phyloP scores from a whole-genome alignment of 805 yeast genomes.

The Cyberlindnera americana region DNA sequence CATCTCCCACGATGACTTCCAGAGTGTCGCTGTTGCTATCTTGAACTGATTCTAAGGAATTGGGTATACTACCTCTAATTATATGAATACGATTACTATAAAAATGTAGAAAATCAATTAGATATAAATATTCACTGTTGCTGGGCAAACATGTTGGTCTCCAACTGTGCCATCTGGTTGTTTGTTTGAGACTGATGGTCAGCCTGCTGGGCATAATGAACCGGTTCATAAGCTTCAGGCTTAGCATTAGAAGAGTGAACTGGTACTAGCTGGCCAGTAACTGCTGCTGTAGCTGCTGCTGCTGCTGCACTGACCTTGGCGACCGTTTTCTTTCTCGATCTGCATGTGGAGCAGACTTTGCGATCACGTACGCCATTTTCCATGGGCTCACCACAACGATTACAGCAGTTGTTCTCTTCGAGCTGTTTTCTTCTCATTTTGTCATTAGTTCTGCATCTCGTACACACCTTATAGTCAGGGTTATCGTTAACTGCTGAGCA shows the following conservation, averaged over 20 bases:
- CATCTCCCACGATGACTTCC: conserved; percentile 94
- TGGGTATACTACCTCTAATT: not conserved
- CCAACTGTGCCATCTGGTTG: conserved; percentile 18
- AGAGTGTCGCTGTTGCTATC: conserved; percentile 96
- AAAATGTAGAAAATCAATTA: not conserved
- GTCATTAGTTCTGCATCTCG: conserved; percentile 60
- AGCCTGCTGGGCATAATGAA: conserved; percentile 14
- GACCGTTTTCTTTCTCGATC: conserved; percentile 47
- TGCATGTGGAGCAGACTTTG: conserved; percentile 54
- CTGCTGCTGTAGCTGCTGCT: conserved; percentile 12
- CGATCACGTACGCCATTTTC: conserved; percentile 43
- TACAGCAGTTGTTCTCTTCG: conserved; percentile 58
- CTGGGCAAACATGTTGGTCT: conserved; percentile 26
- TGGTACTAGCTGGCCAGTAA: not conserved
- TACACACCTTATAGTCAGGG: conserved; percentile 57
- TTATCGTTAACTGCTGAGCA: conserved; percentile 56
- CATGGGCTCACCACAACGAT: conserved; percentile 54
- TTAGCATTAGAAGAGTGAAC: not conserved
- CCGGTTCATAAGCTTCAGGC: conserved; percentile 5
- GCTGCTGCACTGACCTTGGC: conserved; percentile 15
- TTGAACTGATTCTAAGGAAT: conserved; percentile 18
- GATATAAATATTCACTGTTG: too few relatives aligned
- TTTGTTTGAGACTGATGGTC: conserved; percentile 10
- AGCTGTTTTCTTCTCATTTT: conserved; percentile 51
- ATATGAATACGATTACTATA: not conserved